Evolutionary conservation across 805 yeast genomes (phyloP).

Genomic region (Suhomyces vadensis): DNA sequence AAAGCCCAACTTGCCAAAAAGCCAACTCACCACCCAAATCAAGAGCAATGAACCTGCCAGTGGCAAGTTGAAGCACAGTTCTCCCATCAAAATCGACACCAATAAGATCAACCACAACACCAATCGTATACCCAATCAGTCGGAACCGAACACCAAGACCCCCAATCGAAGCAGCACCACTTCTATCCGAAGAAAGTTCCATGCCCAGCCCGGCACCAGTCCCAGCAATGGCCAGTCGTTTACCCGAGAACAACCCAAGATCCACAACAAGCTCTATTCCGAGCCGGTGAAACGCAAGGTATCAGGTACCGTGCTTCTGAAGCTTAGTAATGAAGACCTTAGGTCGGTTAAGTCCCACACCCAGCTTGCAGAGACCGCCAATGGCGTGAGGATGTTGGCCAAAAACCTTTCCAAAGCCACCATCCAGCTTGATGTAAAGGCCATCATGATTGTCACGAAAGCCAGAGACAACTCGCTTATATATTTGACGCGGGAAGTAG

Average conservation of each 20-base stretch:
- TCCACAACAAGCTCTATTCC: slow-evolving; percentile 33
- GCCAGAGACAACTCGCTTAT: slow-evolving; percentile 81
- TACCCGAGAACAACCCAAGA: slow-evolving; percentile 21
- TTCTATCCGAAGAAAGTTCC: slow-evolving; percentile 1
- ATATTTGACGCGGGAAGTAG: slow-evolving; percentile 73
- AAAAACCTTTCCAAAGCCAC: slow-evolving; percentile 70
- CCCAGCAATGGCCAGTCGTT: background rate
- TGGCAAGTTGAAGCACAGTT: background rate
- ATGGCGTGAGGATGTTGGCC: slow-evolving; percentile 76
- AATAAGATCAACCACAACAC: background rate
- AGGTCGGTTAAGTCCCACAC: slow-evolving; percentile 67
- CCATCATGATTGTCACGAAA: slow-evolving; percentile 83
- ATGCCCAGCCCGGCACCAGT: slow-evolving; percentile 2
- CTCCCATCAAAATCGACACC: background rate
- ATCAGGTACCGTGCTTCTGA: slow-evolving; percentile 9
- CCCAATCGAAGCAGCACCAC: slow-evolving; percentile 1
- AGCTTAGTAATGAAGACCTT: slow-evolving; percentile 38
- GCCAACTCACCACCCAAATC: slow-evolving; percentile 8
- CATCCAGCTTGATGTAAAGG: slow-evolving; percentile 65
- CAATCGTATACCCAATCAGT: background rate
- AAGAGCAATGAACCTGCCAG: slow-evolving; percentile 5
- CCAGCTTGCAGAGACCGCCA: slow-evolving; percentile 76
- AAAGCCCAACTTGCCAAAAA: background rate
- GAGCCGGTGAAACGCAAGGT: slow-evolving; percentile 20
- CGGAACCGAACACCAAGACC: background rate